A percentile compares a stretch with the other conserved stretches of the same genome.
phyloP scores from a whole-genome alignment of 441 rosid genomes.

The Erysimum pusillum region DNA sequence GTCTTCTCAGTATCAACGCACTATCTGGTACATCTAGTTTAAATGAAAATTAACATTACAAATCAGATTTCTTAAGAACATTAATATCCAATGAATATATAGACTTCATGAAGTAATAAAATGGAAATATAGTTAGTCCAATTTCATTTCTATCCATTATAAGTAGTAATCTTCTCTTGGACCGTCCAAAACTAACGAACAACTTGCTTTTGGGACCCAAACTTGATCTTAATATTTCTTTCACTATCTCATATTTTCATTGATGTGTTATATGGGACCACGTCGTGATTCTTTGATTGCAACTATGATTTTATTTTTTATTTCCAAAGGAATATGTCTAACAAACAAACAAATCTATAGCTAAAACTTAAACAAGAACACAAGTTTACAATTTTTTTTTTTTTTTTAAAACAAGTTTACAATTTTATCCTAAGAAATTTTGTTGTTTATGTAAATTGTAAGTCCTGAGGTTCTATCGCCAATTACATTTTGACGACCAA shows the following conservation, averaged over 20 bases:
- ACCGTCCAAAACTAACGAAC: constrained; percentile 26
- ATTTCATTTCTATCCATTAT: background rate
- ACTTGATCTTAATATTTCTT: constrained; percentile 8
- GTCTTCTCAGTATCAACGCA: constrained; percentile 75
- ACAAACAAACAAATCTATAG: constrained; percentile 1
- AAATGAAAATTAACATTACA: background rate
- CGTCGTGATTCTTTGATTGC: constrained; percentile 39
- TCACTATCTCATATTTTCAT: constrained; percentile 6
- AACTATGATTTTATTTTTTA: constrained; percentile 23
- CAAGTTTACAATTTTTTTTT: background rate
- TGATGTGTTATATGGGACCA: constrained; percentile 36
- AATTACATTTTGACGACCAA: no score
- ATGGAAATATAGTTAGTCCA: background rate
- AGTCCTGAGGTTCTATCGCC: no score
- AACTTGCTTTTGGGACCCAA: constrained; percentile 29
- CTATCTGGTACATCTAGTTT: constrained; percentile 81
- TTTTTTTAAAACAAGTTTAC: no score
- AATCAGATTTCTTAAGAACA: background rate
- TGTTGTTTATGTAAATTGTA: background rate
- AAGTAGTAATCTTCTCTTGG: background rate
- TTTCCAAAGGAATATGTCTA: constrained; percentile 11
- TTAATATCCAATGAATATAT: background rate
- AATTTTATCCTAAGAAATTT: background rate
- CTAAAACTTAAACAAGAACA: constrained; percentile 27
- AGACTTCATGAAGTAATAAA: background rate